Evolutionary conservation across 1,284 basidiomycete species (phyloP).

Genomic region (Naganishia albida): DNA sequence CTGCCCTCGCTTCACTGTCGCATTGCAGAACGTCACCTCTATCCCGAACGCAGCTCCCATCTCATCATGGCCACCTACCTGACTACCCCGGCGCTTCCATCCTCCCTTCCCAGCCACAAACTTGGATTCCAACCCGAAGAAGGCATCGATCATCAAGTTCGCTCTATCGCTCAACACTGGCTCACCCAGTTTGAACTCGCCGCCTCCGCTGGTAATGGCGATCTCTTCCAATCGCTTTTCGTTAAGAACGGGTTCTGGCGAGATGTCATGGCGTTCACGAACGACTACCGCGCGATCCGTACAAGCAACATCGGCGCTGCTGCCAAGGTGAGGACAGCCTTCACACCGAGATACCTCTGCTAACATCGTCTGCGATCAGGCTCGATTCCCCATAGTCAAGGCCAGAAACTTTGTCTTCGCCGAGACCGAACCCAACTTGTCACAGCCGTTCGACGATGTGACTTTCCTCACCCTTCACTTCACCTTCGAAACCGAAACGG

Average conservation of each 20-base stretch:
- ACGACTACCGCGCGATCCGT: constrained; percentile 42
- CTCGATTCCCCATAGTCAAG: constrained; percentile 54
- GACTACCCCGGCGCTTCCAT: constrained; percentile 4
- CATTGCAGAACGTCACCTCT: too few species aligned
- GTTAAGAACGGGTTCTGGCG: constrained; percentile 43
- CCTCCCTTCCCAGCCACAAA: constrained; percentile 37
- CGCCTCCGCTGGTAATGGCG: constrained; percentile 35
- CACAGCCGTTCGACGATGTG: constrained; percentile 61
- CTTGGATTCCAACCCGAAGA: constrained; percentile 39
- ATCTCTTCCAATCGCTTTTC: constrained; percentile 39
- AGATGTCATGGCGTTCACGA: constrained; percentile 44
- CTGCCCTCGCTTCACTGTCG: too few species aligned
- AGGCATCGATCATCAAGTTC: constrained; percentile 37
- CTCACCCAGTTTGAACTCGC: constrained; percentile 39
- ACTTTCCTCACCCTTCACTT: constrained; percentile 64
- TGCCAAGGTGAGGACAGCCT: constrained; percentile 36
- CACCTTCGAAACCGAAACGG: constrained; percentile 61
- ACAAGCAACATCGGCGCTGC: constrained; percentile 40
- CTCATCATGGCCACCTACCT: constrained; percentile 23
- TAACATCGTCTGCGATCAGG: constrained; percentile 26
- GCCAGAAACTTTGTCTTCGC: constrained; percentile 56
- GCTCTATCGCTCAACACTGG: constrained; percentile 39
- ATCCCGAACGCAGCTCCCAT: too few species aligned
- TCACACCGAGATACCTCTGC: too few species aligned
- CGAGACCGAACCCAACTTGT: constrained; percentile 50